Base-by-base conservation (phyloP, 371 early-diverging fungal genomes). In the Rhizopus delemar region DNA sequence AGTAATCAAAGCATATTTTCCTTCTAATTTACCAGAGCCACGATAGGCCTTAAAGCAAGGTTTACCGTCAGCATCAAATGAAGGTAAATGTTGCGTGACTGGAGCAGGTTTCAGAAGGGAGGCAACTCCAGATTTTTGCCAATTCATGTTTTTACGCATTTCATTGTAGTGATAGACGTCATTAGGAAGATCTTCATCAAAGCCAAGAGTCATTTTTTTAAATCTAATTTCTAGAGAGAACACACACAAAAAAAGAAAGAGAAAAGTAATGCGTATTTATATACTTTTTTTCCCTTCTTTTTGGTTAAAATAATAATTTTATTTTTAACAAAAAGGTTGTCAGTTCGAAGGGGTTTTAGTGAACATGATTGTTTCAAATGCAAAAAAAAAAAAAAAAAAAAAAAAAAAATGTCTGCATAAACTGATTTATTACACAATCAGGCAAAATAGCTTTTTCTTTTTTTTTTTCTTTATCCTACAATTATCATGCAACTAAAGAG, bases 161-260 rank as follows among this genome's bases (percentile, higher is more conserved):
- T 71, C 74, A 50, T 79, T 75, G 61, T 70, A 79, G 36, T 74
- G 68, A 46, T 79, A 79, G 4, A 79, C 76, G 34, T 79, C 76
- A 49, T 61, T 36, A 39, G 79, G 79, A 53, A 79, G 72, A 39
- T 79, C 79, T 66, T 76, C 72, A 51, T 79, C 79, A 60, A 76
- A 79, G n/a, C 77, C 74, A 45, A 74, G 16, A 61, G 72, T 71
- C 77, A 74, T 75, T 31, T 61, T 61, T 59, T 13, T 22, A 6
- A 16, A 38, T 61, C 50, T 31, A 31, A 7, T 38, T 16, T 61
- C 41, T 34, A 31, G 12, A 49, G 22, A 12, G 3, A 38, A 22
- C 22, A 22, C 22, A 22, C n/a, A 33, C 8, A 31, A 11, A 46
- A 46, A 43, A 41, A 9, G 11, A 55, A 32, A 31, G 32, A 55